These are phyloP conservation scores for Sugiyamaella smithiae DNA, from an alignment of 805 yeast genomes.

Conservation along the genomic window DNA sequence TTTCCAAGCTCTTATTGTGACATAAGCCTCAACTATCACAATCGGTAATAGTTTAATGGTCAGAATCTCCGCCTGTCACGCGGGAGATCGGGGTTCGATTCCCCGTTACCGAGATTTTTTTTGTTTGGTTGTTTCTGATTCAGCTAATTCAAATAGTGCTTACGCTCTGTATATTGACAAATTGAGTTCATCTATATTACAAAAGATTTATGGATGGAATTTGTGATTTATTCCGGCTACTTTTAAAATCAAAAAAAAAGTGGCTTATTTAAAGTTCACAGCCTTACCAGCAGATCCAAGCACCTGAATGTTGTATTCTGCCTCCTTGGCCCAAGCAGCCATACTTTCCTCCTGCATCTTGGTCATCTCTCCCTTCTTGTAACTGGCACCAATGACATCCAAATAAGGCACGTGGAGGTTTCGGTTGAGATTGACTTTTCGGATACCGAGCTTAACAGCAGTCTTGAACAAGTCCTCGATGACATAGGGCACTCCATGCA, in stretches of 20 bases:
- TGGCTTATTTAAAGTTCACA: conserved; percentile 1
- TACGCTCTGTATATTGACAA: no score
- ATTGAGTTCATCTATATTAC: no score
- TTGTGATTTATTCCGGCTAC: no score
- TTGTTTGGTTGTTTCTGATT: no score
- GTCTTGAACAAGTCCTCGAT: conserved; percentile 30
- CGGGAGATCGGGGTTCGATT: conserved; percentile 24
- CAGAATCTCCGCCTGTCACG: conserved; percentile 40
- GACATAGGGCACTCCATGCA: conserved; percentile 38
- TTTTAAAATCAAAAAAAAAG: no score
- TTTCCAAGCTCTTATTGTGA: no score
- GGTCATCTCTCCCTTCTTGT: conserved; percentile 30
- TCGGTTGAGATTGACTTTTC: conserved; percentile 37
- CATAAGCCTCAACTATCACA: no score
- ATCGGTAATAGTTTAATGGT: conserved; percentile 41
- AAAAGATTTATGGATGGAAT: no score
- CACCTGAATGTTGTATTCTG: conserved; percentile 32
- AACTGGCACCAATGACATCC: conserved; percentile 28
- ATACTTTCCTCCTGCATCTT: conserved; percentile 31
- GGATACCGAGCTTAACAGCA: conserved; percentile 32
- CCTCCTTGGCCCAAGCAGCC: conserved; percentile 28
- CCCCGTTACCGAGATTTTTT: conserved; percentile 29
- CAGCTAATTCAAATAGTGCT: no score
- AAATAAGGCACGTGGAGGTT: conserved; percentile 33
- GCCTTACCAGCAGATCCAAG: conserved; percentile 34